Evolutionary conservation across 768 basidiomycete species (phyloP), one percentile per base, ranked within the genome.

Genomic region (Lactarius pseudohatsudake): DNA sequence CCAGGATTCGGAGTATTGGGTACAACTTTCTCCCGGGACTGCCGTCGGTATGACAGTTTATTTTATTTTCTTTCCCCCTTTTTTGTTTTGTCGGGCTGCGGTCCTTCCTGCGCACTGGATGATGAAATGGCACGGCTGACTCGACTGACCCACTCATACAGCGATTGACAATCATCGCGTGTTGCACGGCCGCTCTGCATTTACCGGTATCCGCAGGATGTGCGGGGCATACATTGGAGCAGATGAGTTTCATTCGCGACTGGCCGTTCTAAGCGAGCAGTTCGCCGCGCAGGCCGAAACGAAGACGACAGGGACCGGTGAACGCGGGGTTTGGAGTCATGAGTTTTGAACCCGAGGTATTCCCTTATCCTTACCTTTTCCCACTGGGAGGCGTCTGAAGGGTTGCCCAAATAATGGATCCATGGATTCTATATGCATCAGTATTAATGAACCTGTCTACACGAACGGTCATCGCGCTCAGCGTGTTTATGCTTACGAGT

Each of bases 151-250:
- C 28, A 5, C n/a, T 22, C 28, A 22, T 43, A 40, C 72, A 93
- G 93, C 94, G 26, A 81, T 96, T 59, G 90, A 98, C 76, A 98
- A 98, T 74, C 91, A 96, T 76, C 86, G 96, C 26, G 92, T 98
- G 15, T 80, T 98, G 58, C 96, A 98, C 71, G 96, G 96, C 15
- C 88, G 96, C n/a, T 93, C 94, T 0, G 85, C 88, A 1, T 98
- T 97, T 74, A 82, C 85, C 15, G 96, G 96, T 13, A 85, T 86
- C 75, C 85, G 96, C 3, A 84, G 92, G 1, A 93, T 99, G 87
- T 98, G 96, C 73, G 96, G 96, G 2, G 97, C 96, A 0, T 99
- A 99, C 75, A 85, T 98, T 64, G 92, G 92, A 0, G 80, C 85
- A 15, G 96, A 99, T 75, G 97, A 99, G 74, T 98, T 89, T 75